Base-by-base conservation (phyloP, 495 filamentous ascomycete species). In the Neurospora sp. region DNA sequence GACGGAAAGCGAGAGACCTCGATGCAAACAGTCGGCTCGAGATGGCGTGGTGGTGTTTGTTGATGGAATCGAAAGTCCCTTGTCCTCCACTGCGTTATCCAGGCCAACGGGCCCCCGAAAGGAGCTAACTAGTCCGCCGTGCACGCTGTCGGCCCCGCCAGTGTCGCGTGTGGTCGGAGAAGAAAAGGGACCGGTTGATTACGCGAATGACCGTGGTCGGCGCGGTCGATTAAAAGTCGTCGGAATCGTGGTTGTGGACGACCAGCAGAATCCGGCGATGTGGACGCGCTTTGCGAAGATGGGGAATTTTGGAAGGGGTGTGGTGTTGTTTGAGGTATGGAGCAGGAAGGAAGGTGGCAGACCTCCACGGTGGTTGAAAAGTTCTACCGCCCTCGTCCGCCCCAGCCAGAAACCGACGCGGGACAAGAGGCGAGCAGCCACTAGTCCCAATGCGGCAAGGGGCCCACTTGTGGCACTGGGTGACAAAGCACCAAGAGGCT, bases 221-320 rank as follows among this genome's bases (percentile, higher is more conserved):
- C 34, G 72, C 72, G 73, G 69, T 78, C 73, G 73, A 72, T 71
- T 34, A 66, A 71, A 71, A 69, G 73, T 75, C 79, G 75, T 81
- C 79, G 78, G 74, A 71, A 31, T 38, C 39, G 54, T 66, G 28
- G 54, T 66, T 15, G 54, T 66, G 54, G 77, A 76, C 28, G 72
- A 75, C 78, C 72, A 76, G 62, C 74, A 74, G 72, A 78, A 79
- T 77, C 62, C 72, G 75, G 77, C 74, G 73, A 74, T 77, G 78
- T 74, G 77, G 80, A 79, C 77, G 79, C 83, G 83, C 80, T 80
- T 81, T 75, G 79, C 77, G 81, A 80, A 83, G 75, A 69, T 74
- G 74, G 77, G 66, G 54, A 34, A 66, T 36, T 66, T 66, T 19
- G 54, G 54, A 66, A 66, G 54, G 54, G 54, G 54, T 66, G 74